These are phyloP conservation scores for Aspergillus chevalieri DNA, from an alignment of 2,329 filamentous ascomycete species.

Conservation along the genomic window DNA sequence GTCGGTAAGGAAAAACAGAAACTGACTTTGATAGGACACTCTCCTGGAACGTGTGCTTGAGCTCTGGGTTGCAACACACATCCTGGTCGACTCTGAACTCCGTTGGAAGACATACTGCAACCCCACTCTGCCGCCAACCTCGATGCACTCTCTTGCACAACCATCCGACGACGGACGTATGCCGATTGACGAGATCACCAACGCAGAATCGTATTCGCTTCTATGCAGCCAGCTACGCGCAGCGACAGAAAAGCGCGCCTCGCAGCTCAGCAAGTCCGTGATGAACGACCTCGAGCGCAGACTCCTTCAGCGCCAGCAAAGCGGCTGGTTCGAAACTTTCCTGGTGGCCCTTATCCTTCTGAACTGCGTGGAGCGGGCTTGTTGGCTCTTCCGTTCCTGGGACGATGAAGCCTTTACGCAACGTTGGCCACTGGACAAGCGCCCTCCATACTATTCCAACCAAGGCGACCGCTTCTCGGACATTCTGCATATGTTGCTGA, in stretches of 20 bases:
- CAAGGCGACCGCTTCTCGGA: conserved; percentile 55
- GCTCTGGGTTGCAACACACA: conserved; percentile 51
- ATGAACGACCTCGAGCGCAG: conserved; percentile 57
- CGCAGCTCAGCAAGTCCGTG: conserved; percentile 47
- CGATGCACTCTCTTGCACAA: conserved; percentile 31
- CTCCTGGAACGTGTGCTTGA: conserved; percentile 49
- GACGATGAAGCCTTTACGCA: conserved; percentile 35
- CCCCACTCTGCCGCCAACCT: conserved; percentile 32
- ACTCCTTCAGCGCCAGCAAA: conserved; percentile 53
- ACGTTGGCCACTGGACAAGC: conserved; percentile 51
- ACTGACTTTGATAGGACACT: conserved; percentile 29
- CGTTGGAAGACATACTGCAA: conserved; percentile 47
- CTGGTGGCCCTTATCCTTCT: conserved; percentile 54
- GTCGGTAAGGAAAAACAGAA: conserved; percentile 7
- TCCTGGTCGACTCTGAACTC: conserved; percentile 46
- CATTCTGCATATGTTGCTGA: conserved; percentile 52
- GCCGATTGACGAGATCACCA: conserved; percentile 33
- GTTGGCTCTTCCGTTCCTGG: conserved; percentile 53
- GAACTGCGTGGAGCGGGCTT: conserved; percentile 55
- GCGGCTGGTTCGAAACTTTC: conserved; percentile 54
- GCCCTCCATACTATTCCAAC: conserved; percentile 46
- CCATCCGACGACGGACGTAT: conserved; percentile 35
- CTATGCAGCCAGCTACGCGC: conserved; percentile 51
- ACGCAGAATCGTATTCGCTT: conserved; percentile 43
- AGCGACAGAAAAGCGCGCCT: conserved; percentile 50